These are phyloP conservation scores for Venturia carpophila DNA, from an alignment of 2,329 filamentous ascomycete species.

Conservation along the genomic window DNA sequence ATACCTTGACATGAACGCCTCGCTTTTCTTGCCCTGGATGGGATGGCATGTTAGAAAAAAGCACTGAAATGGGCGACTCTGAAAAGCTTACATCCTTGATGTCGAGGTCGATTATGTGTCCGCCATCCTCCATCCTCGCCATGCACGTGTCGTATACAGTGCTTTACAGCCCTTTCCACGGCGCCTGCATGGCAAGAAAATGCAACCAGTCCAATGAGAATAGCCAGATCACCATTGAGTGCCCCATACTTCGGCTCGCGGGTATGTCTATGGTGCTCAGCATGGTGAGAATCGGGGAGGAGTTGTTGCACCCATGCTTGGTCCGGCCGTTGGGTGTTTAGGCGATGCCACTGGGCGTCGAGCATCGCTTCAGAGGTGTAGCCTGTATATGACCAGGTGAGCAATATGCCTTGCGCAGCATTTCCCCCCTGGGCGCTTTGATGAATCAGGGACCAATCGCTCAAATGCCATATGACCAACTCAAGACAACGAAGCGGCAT, in stretches of 20 bases:
- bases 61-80: background rate
- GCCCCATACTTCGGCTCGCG: constrained; percentile 14
- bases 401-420: background rate
- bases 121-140: constrained; percentile 15
- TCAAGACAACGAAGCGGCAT: background rate
- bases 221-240: constrained; percentile 17
- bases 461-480: background rate
- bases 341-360: background rate
- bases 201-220: constrained; percentile 18
- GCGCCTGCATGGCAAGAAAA: constrained; percentile 11
- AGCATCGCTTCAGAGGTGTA: constrained; percentile 16
- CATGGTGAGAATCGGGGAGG: constrained; percentile 14
- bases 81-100: constrained; percentile 17
- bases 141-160: constrained; percentile 4
- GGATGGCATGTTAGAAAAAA: background rate
- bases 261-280: constrained; percentile 8
- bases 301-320: constrained; percentile 18
- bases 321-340: constrained; percentile 16
- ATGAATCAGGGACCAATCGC: background rate
- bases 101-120: constrained; percentile 8
- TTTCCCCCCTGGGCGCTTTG: background rate
- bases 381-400: background rate
- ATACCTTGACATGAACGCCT: constrained; percentile 18
- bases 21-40: constrained; percentile 15
- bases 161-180: constrained; percentile 3